Conservation (phyloP, 345 rosid genomes). For the Theobroma cacao region DNA sequence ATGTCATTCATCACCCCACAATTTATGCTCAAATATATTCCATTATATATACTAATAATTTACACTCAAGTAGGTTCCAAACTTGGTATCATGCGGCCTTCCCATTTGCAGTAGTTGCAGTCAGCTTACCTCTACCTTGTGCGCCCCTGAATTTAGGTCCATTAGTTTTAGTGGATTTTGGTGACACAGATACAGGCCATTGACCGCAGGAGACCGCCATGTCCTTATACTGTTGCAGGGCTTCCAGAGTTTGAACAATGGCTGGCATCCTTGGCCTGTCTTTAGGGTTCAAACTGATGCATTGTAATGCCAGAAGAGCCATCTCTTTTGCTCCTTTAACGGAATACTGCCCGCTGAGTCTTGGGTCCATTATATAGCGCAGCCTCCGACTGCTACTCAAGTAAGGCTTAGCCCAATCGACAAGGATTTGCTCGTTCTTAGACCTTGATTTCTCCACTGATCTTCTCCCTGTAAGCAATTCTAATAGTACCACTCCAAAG, state of each 20-base stretch:
- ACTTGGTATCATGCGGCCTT: constrained; percentile 11
- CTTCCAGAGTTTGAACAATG: constrained; percentile 60
- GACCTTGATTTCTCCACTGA: constrained; percentile 67
- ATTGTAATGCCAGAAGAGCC: constrained; percentile 59
- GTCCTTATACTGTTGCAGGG: constrained; percentile 57
- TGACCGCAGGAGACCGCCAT: constrained; percentile 78
- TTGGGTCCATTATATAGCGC: constrained; percentile 67
- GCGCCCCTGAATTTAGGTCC: constrained; percentile 31
- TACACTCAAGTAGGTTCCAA: neutral
- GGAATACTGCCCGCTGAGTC: constrained; percentile 78
- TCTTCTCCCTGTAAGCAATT: constrained; percentile 81
- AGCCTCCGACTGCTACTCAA: constrained; percentile 64
- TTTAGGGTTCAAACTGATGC: constrained; percentile 77
- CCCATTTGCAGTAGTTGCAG: constrained; percentile 32
- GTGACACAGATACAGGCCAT: constrained; percentile 49
- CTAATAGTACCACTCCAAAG: constrained; percentile 85
- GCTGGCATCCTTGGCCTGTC: constrained; percentile 85
- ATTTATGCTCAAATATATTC: neutral
- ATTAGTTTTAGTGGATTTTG: constrained; percentile 32
- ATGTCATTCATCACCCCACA: no score
- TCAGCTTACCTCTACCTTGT: constrained; percentile 37
- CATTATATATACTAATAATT: neutral
- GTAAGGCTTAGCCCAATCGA: constrained; percentile 84
- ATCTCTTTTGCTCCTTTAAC: constrained; percentile 83
- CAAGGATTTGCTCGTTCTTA: constrained; percentile 73